phyloP scores from a whole-genome alignment of 805 yeast species.

The Yamadazyma akitaensis region DNA sequence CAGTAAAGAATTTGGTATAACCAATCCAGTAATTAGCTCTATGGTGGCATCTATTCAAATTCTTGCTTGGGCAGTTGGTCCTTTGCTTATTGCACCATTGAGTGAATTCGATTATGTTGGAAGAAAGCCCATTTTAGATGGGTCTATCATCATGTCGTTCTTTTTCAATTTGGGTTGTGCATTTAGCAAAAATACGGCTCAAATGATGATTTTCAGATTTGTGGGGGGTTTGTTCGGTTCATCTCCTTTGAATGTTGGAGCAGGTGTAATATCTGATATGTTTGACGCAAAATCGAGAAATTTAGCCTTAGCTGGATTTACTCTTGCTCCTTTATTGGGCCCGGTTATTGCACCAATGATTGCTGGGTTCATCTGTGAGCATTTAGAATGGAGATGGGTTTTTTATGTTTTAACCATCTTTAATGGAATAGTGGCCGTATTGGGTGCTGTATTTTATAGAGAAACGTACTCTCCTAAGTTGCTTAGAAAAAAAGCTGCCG shows the following conservation, averaged over 20 bases:
- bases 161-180: slow-evolving; percentile 60
- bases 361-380: slow-evolving; percentile 53
- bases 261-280: slow-evolving; percentile 64
- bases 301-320: slow-evolving; percentile 53
- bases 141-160: slow-evolving; percentile 47
- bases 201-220: slow-evolving; percentile 57
- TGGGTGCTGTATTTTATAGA: slow-evolving; percentile 46
- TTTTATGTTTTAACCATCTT: slow-evolving; percentile 59
- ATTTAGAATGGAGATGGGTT: slow-evolving; percentile 63
- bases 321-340: slow-evolving; percentile 61
- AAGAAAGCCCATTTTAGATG: slow-evolving; percentile 51
- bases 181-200: slow-evolving; percentile 55
- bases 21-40: slow-evolving; percentile 41
- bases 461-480: slow-evolving; percentile 62
- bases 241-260: slow-evolving; percentile 66
- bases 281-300: slow-evolving; percentile 52
- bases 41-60: slow-evolving; percentile 62
- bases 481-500: slow-evolving; percentile 43
- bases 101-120: slow-evolving; percentile 61
- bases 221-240: slow-evolving; percentile 67
- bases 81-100: slow-evolving; percentile 62
- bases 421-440: slow-evolving; percentile 46
- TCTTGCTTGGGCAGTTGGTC: slow-evolving; percentile 69
- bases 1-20: slow-evolving; percentile 41
- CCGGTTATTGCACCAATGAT: slow-evolving; percentile 65